Evolutionary conservation across 371 early-diverging fungal species (phyloP), one percentile per base, ranked within the genome.

Genomic region (Choanephora cucurbitarum): DNA sequence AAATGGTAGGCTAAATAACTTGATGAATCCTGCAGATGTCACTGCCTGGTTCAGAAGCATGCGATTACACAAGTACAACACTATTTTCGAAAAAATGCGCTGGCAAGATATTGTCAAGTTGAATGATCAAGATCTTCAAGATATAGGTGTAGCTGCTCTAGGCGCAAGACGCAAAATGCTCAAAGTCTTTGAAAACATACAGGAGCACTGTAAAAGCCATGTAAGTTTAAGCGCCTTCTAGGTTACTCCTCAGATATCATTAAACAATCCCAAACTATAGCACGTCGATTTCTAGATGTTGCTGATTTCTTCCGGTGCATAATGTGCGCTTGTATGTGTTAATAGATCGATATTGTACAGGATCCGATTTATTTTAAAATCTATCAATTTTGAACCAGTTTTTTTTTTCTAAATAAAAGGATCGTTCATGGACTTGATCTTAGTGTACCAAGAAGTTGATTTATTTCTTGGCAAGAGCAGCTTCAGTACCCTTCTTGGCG

Each of bases 151-250:
- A 9, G 79, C 89, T 15, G 96, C 97, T 37, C 77, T 95, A 49
- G 97, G 97, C 41, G 97, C 97, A 13, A 82, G 98, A 42, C 82
- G 94, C 53, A 97, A 97, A 70, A 85, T 96, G 87, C 72, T 95
- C 48, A 95, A 94, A 76, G 93, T 94, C 44, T 97, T 97, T 82
- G 95, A 94, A 58, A 71, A 85, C 32, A 86, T 97, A 49, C 79
- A 81, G 22, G 56, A 56, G 17, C 70, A 77, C 40, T 77, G 77
- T 60, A 66, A 60, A 45, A 41, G 40, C 22, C 67, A 77, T 58
- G 77, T 77, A 67, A 71, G 69, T 62, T 28, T 28, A 28, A 5
- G 7, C 28, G 3, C 28, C 7, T 7, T 28, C 28, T n/a, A 28
- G 7, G 28, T 28, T 5, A 7, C 28, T 28, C n/a, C n/a, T n/a